These are phyloP conservation scores for Hypomontagnella submonticulosa DNA, from an alignment of 495 filamentous ascomycete species.

Conservation along the genomic window DNA sequence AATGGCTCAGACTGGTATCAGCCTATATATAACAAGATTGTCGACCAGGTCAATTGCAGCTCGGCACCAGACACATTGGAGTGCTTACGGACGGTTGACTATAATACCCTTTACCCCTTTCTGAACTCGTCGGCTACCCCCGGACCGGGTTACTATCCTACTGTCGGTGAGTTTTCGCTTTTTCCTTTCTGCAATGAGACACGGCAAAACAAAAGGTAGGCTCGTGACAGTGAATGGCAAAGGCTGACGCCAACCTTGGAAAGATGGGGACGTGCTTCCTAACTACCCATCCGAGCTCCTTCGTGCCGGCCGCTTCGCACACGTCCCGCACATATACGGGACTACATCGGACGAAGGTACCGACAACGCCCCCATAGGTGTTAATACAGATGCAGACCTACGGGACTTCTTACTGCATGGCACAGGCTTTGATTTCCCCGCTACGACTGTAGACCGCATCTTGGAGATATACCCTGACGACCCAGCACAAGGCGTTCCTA, in stretches of 20 bases:
- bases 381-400: constrained; percentile 60
- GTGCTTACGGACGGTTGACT: constrained; percentile 55
- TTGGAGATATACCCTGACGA: constrained; percentile 53
- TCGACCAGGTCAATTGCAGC: constrained; percentile 53
- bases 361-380: constrained; percentile 60
- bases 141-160: constrained; percentile 53
- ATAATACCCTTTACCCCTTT: constrained; percentile 45
- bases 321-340: constrained; percentile 68
- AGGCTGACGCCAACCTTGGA: background rate
- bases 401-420: constrained; percentile 42
- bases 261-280: constrained; percentile 63
- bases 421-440: constrained; percentile 41
- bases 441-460: constrained; percentile 48
- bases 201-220: background rate
- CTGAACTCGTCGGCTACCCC: constrained; percentile 25
- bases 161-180: constrained; percentile 48
- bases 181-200: background rate
- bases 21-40: constrained; percentile 57
- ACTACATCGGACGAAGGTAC: constrained; percentile 73
- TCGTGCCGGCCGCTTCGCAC: constrained; percentile 58
- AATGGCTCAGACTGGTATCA: constrained; percentile 52
- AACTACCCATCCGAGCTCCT: constrained; percentile 47
- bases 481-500: constrained; percentile 47
- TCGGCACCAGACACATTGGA: constrained; percentile 51
- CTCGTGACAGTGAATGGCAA: background rate